Evolutionary conservation across 176 grass and related monocot species (phyloP).

Genomic region (Triticum monococcum): DNA sequence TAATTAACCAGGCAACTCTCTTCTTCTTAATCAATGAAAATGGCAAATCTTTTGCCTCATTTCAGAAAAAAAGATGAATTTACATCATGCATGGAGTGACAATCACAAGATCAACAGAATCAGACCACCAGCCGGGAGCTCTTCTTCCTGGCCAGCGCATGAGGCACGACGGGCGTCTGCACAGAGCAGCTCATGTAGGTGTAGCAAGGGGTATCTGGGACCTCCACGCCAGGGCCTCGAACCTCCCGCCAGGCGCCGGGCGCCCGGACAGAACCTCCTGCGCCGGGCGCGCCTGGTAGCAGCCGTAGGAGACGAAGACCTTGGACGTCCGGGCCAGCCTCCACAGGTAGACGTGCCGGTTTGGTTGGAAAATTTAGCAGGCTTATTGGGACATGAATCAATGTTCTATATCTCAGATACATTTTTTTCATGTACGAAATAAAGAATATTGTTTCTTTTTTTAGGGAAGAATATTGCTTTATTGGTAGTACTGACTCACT

Average conservation of each 20-base stretch:
- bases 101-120: background rate
- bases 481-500: too few species aligned
- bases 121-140: background rate
- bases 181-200: slow-evolving; percentile 27
- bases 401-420: too few species aligned
- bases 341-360: background rate
- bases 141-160: background rate
- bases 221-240: slow-evolving; percentile 16
- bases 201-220: slow-evolving; percentile 31
- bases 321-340: slow-evolving; percentile 16
- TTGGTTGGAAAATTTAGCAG: too few species aligned
- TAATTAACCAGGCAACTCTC: too few species aligned
- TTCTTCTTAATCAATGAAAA: too few species aligned
- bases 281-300: background rate
- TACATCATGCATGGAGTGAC: too few species aligned
- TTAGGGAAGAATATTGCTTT: too few species aligned
- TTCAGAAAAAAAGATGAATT: too few species aligned
- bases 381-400: too few species aligned
- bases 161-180: background rate
- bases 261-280: slow-evolving; percentile 27
- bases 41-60: too few species aligned
- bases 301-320: slow-evolving; percentile 20
- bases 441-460: too few species aligned
- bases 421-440: too few species aligned
- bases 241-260: slow-evolving; percentile 1